Percentiles rank a stretch among this genome's conserved stretches.
Conservation (phyloP, 1,284 basidiomycete genomes). For the Ustilago sp. region DNA sequence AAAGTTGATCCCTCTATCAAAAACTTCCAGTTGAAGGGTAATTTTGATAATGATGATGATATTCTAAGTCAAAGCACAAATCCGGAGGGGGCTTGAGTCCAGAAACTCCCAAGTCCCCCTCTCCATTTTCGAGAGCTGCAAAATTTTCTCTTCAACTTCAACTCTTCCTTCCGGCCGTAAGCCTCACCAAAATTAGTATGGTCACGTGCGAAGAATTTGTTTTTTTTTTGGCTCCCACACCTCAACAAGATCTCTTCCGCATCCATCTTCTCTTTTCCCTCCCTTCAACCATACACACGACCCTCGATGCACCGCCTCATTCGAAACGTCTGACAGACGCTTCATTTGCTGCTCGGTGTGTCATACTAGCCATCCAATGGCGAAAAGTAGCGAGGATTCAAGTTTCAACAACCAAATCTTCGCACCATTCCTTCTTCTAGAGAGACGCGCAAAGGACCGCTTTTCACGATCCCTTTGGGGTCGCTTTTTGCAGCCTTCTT, state of each 20-base stretch:
- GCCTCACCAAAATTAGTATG: not conserved
- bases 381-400: not conserved
- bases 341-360: slow-evolving; percentile 1
- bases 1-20: not conserved
- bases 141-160: too few species aligned
- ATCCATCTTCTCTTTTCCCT: slow-evolving; percentile 5
- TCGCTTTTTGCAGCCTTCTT: slow-evolving; percentile 48
- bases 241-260: slow-evolving; percentile 1
- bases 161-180: slow-evolving; percentile 23
- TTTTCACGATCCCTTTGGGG: slow-evolving; percentile 16
- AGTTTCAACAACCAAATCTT: slow-evolving; percentile 30
- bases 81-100: too few species aligned
- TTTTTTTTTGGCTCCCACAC: too few species aligned
- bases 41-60: too few species aligned
- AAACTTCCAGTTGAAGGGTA: not conserved
- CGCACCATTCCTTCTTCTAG: slow-evolving; percentile 6
- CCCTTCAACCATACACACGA: slow-evolving; percentile 32
- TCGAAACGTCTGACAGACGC: not conserved
- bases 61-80: too few species aligned
- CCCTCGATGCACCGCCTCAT: slow-evolving; percentile 14
- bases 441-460: slow-evolving; percentile 61
- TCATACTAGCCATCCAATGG: not conserved
- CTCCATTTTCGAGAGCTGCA: too few species aligned
- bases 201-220: slow-evolving; percentile 8
- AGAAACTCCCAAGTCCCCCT: too few species aligned